phyloP scores from a whole-genome alignment of 768 basidiomycete species.

The Gymnopilus junonius region DNA sequence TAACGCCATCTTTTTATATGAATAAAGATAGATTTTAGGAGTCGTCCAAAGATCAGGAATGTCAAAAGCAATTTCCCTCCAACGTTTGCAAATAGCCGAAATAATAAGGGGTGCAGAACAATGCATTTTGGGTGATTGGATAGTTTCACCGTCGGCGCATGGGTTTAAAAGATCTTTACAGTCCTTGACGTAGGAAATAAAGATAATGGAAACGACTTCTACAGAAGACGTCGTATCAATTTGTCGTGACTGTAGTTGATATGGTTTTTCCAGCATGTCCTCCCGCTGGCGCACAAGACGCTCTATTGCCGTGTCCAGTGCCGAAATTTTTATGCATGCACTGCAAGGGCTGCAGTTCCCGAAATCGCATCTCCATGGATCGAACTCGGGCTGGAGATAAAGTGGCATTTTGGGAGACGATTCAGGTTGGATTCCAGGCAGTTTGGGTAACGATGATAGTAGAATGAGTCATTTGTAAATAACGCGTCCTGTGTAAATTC shows the following conservation, averaged over 20 bases:
- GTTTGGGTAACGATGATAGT: background rate
- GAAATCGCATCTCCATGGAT: background rate
- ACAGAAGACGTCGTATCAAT: background rate
- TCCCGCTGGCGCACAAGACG: background rate
- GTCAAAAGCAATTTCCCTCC: background rate
- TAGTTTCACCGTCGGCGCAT: no score
- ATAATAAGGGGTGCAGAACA: background rate
- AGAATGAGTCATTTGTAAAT: background rate
- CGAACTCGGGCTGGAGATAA: background rate
- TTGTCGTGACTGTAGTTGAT: background rate
- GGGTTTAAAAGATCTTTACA: background rate
- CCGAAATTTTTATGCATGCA: background rate
- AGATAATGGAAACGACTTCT: background rate
- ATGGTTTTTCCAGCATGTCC: background rate
- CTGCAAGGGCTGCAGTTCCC: background rate
- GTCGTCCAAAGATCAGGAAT: background rate
- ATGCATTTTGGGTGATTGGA: no score
- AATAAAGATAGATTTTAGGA: background rate
- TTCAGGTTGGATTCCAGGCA: background rate
- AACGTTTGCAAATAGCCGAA: background rate
- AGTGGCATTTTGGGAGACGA: background rate
- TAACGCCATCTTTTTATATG: background rate
- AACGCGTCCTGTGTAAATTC: slow-evolving; percentile 40
- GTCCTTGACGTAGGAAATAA: background rate
- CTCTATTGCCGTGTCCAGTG: background rate